Base-by-base conservation (phyloP, 2,329 filamentous ascomycete genomes). In the Pyrenophora seminiperda region DNA sequence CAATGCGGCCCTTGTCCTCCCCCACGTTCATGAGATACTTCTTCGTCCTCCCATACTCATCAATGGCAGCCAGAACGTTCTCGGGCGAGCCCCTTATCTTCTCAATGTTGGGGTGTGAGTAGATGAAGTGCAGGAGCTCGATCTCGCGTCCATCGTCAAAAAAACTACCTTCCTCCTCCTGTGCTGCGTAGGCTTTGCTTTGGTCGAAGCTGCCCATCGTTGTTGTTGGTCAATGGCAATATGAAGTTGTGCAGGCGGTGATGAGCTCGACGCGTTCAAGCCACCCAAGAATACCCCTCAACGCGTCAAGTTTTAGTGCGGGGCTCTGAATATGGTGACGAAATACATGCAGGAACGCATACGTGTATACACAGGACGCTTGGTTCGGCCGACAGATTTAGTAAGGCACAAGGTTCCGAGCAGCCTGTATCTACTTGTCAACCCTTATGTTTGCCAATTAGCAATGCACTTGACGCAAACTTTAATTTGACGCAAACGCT, bases 11-110 rank as follows among this genome's bases (percentile, higher is more conserved):
- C 73, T 94, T 94, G 64, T 85, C 79, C 59, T 85, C 80, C 32
- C 90, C 89, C 2, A 94, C 83, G 58, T 91, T 93, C 86, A 93
- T 93, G 42, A 93, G 80, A 56, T 87, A 89, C 67, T 86, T 88
- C 54, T 83, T 79, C 2, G 81, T 84, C 34, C 82, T 74, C 10
- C 77, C 83, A 70, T 81, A 93, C 43, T 88, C 82, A 63, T 93
- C 88, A 68, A 93, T 91, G 20, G 83, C 83, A 19, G 79, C 77
- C 0, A 92, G 77, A 1, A 93, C 81, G 47, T 79, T 80, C 13
- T 79, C 66, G 0, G 89, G 88, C 15, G 83, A 84, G 15, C 82
- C 84, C 41, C 85, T 79, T 47, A 91, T 79, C 42, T 83, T 75
- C 2, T 86, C 81, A 20, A 89, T 72, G 52, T 87, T 77, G 1